Evolutionary conservation across 768 basidiomycete species (phyloP), one percentile per base, ranked within the genome.

Genomic region (Trametes maxima): DNA sequence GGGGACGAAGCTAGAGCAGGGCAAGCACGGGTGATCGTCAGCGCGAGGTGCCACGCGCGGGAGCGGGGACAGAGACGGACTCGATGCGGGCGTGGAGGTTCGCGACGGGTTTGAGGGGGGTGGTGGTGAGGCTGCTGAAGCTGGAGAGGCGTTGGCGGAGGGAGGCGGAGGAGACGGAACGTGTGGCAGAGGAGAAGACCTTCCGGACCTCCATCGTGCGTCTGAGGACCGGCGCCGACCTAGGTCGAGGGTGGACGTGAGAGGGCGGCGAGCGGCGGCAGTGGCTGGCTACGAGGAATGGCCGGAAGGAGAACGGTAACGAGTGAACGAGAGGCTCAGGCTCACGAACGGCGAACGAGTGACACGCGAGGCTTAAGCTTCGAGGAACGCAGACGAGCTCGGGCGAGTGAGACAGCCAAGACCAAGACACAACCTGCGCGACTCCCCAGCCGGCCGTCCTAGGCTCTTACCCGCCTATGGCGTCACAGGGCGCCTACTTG

Each of bases 61-160:
- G 17, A 25, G 17, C 33, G 22, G 3, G 8, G 4, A 37, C 39
- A 35, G 58, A 50, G 39, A 52, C 86, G 67, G 73, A 91, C 90
- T 90, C 81, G 75, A 92, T 85, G 67, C 86, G 87, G n/a, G 86
- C 82, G 65, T 87, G 85, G 14, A 90, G 77, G 28, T 85, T 82
- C 25, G 81, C 83, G 43, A 90, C 85, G 14, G 87, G 86, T 44
- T 81, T 79, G 58, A 88, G 67, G 14, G 85, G 85, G 0, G 85
- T 79, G n/a, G 81, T 71, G 0, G 84, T 79, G 33, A 89, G 70
- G 68, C 81, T 83, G 16, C 68, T 67, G 5, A 75, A 64, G 55
- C 65, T 70, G n/a, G 85, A 83, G 19, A 92, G 76, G 39, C 79
- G 79, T 22, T 85, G 85, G 68, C 79, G 85, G 44, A 92, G 76